phyloP scores from a whole-genome alignment of 768 basidiomycete genomes.

The Crepidotus variabilis region DNA sequence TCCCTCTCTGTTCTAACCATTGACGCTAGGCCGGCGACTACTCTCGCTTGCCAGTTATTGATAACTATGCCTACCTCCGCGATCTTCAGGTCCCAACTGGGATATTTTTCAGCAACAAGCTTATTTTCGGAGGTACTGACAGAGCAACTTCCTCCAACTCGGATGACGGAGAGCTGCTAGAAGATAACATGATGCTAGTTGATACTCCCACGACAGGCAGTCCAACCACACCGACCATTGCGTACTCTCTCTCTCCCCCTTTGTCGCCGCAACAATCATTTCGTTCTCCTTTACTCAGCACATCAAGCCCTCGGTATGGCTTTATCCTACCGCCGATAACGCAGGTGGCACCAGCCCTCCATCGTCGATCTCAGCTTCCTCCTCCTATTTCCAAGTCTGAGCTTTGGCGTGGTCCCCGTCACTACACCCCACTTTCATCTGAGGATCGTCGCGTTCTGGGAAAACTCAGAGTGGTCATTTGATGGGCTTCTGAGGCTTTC shows the following conservation, averaged over 20 bases:
- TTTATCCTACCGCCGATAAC: slow-evolving; percentile 25
- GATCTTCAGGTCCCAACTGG: slow-evolving; percentile 64
- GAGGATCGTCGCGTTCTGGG: slow-evolving; percentile 59
- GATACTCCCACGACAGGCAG: slow-evolving; percentile 13
- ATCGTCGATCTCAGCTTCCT: slow-evolving; percentile 19
- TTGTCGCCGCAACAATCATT: slow-evolving; percentile 8
- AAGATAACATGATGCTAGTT: slow-evolving; percentile 22
- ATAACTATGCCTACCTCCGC: slow-evolving; percentile 72
- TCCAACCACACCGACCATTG: slow-evolving; percentile 13
- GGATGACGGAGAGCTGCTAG: slow-evolving; percentile 40
- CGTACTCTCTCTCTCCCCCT: slow-evolving; percentile 6
- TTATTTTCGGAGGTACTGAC: slow-evolving; percentile 36
- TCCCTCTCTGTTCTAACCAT: not conserved
- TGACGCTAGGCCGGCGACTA: slow-evolving; percentile 60
- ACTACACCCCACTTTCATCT: slow-evolving; percentile 42
- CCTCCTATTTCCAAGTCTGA: slow-evolving; percentile 17
- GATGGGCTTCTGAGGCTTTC: slow-evolving; percentile 9
- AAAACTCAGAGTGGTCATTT: slow-evolving; percentile 52
- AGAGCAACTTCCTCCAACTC: slow-evolving; percentile 38
- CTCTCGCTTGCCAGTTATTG: slow-evolving; percentile 64
- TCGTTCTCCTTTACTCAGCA: slow-evolving; percentile 13
- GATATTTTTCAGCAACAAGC: slow-evolving; percentile 70
- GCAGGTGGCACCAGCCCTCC: slow-evolving; percentile 16
- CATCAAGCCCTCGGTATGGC: slow-evolving; percentile 4
- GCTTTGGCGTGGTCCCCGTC: slow-evolving; percentile 14